Percentiles rank a stretch among this genome's conserved stretches.
phyloP scores from a whole-genome alignment of 305 asterid species.

The Solanum hybrid region DNA sequence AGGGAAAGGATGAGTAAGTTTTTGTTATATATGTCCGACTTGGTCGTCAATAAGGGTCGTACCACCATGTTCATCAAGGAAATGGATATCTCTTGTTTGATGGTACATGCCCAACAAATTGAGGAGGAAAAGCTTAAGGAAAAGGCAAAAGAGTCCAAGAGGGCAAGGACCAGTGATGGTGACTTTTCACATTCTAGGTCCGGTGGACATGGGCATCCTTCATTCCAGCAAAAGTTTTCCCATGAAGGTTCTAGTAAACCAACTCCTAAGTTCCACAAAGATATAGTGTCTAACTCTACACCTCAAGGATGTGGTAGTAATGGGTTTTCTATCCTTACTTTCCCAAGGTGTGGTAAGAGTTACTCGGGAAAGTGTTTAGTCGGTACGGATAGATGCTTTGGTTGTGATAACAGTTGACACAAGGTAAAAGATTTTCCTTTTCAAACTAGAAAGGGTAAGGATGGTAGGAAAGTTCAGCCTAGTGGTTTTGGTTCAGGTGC shows the following conservation, averaged over 20 bases:
- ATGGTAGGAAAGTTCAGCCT: neutral
- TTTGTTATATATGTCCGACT: neutral
- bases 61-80: neutral
- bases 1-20: neutral
- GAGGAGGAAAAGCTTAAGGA: neutral
- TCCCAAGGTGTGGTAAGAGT: neutral
- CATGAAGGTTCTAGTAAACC: neutral
- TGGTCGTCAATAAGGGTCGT: neutral
- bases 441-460: neutral
- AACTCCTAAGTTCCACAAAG: neutral
- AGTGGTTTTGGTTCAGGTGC: neutral
- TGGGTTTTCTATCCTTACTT: neutral
- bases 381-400: neutral
- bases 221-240: neutral
- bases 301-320: neutral
- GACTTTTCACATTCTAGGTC: neutral
- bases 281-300: neutral
- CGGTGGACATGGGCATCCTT: neutral
- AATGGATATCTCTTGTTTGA: neutral
- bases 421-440: neutral
- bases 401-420: neutral
- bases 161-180: neutral
- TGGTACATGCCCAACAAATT: neutral
- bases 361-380: neutral
- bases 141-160: neutral